These are phyloP conservation scores for Leishmania mexicana DNA, from an alignment of 208 protist species.

Conservation along the genomic window DNA sequence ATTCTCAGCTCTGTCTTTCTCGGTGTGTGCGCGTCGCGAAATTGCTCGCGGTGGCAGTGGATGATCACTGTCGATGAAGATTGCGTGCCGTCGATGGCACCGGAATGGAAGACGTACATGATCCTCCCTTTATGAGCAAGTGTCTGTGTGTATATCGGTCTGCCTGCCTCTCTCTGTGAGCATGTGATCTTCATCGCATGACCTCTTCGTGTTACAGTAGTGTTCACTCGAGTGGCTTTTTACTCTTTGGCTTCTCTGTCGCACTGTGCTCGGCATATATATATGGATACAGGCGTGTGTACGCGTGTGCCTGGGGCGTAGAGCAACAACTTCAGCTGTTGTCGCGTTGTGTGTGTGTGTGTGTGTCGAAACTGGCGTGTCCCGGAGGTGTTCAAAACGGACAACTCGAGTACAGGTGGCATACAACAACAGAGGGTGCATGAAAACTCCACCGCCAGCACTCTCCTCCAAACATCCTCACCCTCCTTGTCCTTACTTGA, in stretches of 20 bases:
- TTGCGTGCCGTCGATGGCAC: not conserved
- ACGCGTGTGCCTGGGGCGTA: not conserved
- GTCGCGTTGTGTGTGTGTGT: not conserved
- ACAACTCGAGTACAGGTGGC: not conserved
- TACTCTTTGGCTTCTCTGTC: not conserved
- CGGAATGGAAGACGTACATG: not conserved
- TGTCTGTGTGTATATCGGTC: not conserved
- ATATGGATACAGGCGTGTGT: not conserved
- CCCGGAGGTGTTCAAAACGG: not conserved
- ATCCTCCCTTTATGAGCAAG: slow-evolving; percentile 11
- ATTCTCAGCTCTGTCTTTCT: slow-evolving; percentile 2
- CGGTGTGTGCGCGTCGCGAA: not conserved
- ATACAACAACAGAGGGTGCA: not conserved
- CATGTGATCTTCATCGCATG: not conserved
- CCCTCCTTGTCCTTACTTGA: not conserved
- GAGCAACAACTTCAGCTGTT: not conserved
- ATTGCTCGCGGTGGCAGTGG: not conserved
- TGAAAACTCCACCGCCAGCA: not conserved
- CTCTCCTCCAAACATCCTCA: not conserved
- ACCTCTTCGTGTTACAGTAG: not conserved
- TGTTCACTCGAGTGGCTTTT: not conserved
- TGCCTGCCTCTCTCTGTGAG: not conserved
- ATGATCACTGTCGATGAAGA: not conserved
- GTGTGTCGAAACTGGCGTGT: not conserved
- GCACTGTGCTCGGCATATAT: not conserved